These are phyloP conservation scores for Deakozyma indianensis DNA, from an alignment of 805 yeast genomes.

Conservation along the genomic window DNA sequence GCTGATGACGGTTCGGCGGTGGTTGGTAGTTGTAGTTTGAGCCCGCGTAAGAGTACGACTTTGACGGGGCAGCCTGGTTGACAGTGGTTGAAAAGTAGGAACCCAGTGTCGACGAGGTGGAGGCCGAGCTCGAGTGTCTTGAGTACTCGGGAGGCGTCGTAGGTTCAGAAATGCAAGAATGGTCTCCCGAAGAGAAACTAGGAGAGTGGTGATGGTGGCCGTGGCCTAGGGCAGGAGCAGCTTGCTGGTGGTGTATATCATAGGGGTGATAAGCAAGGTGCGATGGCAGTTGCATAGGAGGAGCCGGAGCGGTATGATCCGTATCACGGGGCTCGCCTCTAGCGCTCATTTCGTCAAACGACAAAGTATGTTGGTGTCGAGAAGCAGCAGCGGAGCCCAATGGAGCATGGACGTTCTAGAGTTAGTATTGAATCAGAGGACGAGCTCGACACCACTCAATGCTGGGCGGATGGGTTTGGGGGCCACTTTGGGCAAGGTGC, in stretches of 20 bases:
- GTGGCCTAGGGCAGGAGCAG: too few relatives aligned
- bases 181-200: not conserved
- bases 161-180: slow-evolving; percentile 1
- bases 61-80: not conserved
- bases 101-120: not conserved
- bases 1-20: not conserved
- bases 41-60: not conserved
- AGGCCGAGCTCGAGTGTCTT: not conserved
- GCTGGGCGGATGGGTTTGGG: not conserved
- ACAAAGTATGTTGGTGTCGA: not conserved
- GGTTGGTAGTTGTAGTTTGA: not conserved
- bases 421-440: not conserved
- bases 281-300: not conserved
- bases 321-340: not conserved
- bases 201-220: not conserved
- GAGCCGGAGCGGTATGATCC: not conserved
- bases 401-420: slow-evolving; percentile 1
- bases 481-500: not conserved
- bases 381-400: not conserved
- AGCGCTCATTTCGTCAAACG: not conserved
- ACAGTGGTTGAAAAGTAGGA: not conserved
- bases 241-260: too few relatives aligned
- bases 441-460: too few relatives aligned
- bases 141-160: not conserved
- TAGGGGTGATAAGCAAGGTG: not conserved